Base-by-base conservation (phyloP, 2,329 filamentous ascomycete genomes). In the Pseudocercospora ulei region DNA sequence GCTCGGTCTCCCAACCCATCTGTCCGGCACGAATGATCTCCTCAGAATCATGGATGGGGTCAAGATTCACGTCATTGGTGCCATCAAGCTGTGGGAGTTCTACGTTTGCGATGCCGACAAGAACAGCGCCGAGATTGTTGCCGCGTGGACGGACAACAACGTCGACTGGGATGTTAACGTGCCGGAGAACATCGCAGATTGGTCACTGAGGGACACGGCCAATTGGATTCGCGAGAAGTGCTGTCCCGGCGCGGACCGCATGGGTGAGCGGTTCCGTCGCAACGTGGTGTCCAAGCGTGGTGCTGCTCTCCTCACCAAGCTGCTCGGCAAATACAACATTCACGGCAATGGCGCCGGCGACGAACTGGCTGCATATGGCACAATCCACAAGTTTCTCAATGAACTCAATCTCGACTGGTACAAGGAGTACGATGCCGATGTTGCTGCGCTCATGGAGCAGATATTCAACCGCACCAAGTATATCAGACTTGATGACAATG, bases 391-490 rank as follows among this genome's bases (percentile, higher is more conserved):
- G 38, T 71, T 94, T 24, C 64, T 96, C 8, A 80, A 96, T 51
- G 80, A 85, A 34, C 67, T 90, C 52, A 98, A 98, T 55, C 69
- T 95, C 20, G 75, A 80, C 2, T 82, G 88, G 56, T 98, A 98
- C 66, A 74, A 80, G 48, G 90, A 98, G 62, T 98, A 93, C 59
- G 86, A 98, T 57, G 67, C 66, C 12, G 90, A 98, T 58, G 70
- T 82, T 7, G 75, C 75, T 16, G 82, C 82, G 48, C 90, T 94
- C 49, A 71, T 94, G 39, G 79, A 95, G 46, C 88, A 98, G 62
- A 67, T 96, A 16, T 93, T 81, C 68, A 93, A 95, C 59, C 80
- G 92, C 45, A 83, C 87, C 66, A 95, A 94, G 62, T 98, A 98
- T 65, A 75, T 88, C 47, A 81, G 90, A 24, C 65, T 98, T n/a